Base-by-base conservation (phyloP, 805 yeast genomes). In the Saturnispora hagleri region DNA sequence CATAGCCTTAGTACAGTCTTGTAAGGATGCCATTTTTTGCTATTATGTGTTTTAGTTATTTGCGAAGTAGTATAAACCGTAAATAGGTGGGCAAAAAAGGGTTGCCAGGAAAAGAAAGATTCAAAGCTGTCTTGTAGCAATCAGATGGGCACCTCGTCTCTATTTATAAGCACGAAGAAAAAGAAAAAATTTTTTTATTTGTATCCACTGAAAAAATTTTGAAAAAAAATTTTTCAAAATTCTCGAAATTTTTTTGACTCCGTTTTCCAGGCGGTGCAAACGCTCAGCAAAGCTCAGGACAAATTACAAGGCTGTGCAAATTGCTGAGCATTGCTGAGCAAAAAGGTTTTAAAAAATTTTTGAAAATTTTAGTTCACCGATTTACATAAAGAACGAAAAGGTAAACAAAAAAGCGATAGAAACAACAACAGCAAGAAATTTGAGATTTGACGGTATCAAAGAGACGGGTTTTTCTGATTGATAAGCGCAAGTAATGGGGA, bases 1-100 rank as follows among this genome's bases (percentile, higher is more conserved):
- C 56, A 84, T 63, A 59, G 97, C 98, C 58, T 77, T 75, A 41
- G 84, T 57, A 59, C 65, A 64, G 61, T 79, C 79, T 66, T 56
- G 54, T 47, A 48, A 54, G 24, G 62, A 18, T 18, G 42, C 42
- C 42, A 38, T 38, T 38, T 35, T 38, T 38, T 9, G 42, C 4
- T 38, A 20, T 18, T 38, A 36, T 55, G 53, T 52, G 20, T 18
- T 47, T 31, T 31, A 31, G 34, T 31, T 31, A 31, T 31, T 31
- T 31, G 34, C 34, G 34, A 31, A 31, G 15, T 10, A 31, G n/a
- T 33, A 33, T 41, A 31, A 36, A 34, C 34, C 35, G 28, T 43
- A 22, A 40, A 20, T 27, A 36, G 36, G 33, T 26, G 57, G 60
- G 48, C 43, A 36, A 56, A 59, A 59, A 58, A 57, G 53, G 60